phyloP scores from a whole-genome alignment of 202 grass and related monocot species.

The Miscanthus sacchariflorus region DNA sequence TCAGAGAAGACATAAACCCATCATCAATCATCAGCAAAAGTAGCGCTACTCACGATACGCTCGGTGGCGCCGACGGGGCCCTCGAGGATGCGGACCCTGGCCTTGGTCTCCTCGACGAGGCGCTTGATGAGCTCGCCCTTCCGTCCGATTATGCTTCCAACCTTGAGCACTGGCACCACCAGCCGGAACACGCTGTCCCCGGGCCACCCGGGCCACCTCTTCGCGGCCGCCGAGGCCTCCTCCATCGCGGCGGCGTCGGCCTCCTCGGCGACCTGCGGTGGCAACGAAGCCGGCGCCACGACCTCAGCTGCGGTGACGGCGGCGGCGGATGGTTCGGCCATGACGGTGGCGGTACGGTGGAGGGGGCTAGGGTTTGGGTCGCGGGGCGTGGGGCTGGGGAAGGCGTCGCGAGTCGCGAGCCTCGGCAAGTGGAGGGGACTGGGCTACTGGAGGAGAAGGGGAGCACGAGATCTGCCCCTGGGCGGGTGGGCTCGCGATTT shows the following conservation, averaged over 20 bases:
- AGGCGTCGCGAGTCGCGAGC: conserved; percentile 30
- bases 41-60: conserved; percentile 73
- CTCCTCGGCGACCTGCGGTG: conserved; percentile 24
- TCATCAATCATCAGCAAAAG: background rate
- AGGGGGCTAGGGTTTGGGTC: conserved; percentile 48
- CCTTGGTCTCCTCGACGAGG: conserved; percentile 93
- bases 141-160: conserved; percentile 94
- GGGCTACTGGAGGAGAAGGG: background rate
- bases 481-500: background rate
- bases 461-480: conserved; percentile 38
- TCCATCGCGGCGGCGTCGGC: conserved; percentile 33
- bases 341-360: conserved; percentile 26
- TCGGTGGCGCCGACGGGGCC: conserved; percentile 81
- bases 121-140: conserved; percentile 96
- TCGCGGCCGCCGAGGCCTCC: conserved; percentile 46
- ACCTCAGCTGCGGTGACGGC: conserved; percentile 43
- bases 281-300: conserved; percentile 4
- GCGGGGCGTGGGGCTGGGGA: background rate
- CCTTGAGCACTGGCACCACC: conserved; percentile 87
- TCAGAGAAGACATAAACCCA: background rate
- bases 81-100: conserved; percentile 86
- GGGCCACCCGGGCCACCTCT: conserved; percentile 97
- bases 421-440: conserved; percentile 25
- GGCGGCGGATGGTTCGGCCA: conserved; percentile 44
- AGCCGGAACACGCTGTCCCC: conserved; percentile 90